Percentiles rank a stretch among this genome's conserved stretches.
Conservation (phyloP, 176 grass and related monocot genomes). For the Ensete ventricosum region DNA sequence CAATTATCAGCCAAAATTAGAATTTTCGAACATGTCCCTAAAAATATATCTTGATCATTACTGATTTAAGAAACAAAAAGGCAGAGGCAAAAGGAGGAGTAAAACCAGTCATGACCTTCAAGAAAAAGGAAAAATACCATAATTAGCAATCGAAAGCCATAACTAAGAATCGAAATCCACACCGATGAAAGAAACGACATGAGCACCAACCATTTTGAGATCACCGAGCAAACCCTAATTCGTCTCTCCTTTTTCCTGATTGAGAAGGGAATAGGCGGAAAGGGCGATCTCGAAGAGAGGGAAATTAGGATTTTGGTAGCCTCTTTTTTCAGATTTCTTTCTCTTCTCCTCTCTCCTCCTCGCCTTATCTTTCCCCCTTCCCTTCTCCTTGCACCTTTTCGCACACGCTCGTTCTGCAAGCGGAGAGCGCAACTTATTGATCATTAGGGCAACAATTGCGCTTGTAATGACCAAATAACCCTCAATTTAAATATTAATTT, state of each 20-base stretch:
- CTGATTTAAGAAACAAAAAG: not conserved
- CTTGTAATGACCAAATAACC: too few relatives aligned
- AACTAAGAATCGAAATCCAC: not conserved
- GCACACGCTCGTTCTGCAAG: too few relatives aligned
- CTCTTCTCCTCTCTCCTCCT: too few relatives aligned
- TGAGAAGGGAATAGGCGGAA: not conserved
- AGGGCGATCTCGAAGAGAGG: not conserved
- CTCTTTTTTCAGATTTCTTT: not conserved
- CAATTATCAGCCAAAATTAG: not conserved
- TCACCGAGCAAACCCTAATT: not conserved
- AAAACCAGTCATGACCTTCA: not conserved
- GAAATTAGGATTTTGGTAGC: not conserved
- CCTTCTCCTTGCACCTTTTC: not conserved
- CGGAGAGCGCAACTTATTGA: too few relatives aligned
- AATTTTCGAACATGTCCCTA: not conserved
- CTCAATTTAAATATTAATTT: too few relatives aligned
- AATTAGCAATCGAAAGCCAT: not conserved
- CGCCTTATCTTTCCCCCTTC: not conserved
- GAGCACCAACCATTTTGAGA: not conserved
- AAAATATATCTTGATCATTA: too few relatives aligned
- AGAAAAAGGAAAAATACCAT: not conserved
- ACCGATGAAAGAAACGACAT: not conserved
- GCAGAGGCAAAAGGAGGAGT: not conserved
- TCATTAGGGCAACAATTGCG: too few relatives aligned
- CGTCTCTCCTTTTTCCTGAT: not conserved